Evolutionary conservation across 495 filamentous ascomycete species (phyloP).

Genomic region (Tuber magnatum): DNA sequence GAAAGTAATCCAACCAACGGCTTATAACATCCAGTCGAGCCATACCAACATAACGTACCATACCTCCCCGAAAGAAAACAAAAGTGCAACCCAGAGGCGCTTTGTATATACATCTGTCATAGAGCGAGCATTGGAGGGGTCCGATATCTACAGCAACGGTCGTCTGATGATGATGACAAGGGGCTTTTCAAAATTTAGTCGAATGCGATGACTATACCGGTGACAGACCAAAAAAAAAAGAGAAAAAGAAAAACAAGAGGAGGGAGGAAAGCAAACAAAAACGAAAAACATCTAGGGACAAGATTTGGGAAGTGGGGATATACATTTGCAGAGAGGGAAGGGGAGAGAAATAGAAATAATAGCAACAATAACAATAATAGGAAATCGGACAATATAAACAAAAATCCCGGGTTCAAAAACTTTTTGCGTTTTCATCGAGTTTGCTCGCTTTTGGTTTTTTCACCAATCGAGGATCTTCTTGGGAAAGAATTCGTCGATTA

Average conservation of each 20-base stretch:
- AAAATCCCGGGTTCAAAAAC: not conserved
- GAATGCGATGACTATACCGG: not conserved
- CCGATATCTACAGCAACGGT: not conserved
- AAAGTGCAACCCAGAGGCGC: not conserved
- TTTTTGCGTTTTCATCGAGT: not conserved
- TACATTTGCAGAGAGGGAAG: not conserved
- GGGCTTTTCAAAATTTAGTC: too few relatives aligned
- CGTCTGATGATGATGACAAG: not conserved
- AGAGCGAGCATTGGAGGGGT: not conserved
- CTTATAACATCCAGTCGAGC: too few relatives aligned
- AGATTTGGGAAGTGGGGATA: too few relatives aligned
- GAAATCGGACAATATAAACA: not conserved
- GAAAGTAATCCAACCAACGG: too few relatives aligned
- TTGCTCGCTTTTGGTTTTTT: not conserved
- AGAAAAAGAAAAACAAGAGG: not conserved
- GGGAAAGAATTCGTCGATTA: constrained; percentile 81
- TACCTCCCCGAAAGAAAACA: not conserved
- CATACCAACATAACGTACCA: too few relatives aligned
- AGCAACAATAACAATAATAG: too few relatives aligned
- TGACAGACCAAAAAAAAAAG: not conserved
- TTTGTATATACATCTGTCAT: not conserved
- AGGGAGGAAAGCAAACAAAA: too few relatives aligned
- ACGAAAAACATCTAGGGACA: not conserved
- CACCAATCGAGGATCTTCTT: constrained; percentile 71
- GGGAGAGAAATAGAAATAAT: too few relatives aligned